Percentiles rank a stretch among this genome's conserved stretches.
phyloP scores from a whole-genome alignment of 2,329 filamentous ascomycete genomes.

The Aureobasidium sp. region DNA sequence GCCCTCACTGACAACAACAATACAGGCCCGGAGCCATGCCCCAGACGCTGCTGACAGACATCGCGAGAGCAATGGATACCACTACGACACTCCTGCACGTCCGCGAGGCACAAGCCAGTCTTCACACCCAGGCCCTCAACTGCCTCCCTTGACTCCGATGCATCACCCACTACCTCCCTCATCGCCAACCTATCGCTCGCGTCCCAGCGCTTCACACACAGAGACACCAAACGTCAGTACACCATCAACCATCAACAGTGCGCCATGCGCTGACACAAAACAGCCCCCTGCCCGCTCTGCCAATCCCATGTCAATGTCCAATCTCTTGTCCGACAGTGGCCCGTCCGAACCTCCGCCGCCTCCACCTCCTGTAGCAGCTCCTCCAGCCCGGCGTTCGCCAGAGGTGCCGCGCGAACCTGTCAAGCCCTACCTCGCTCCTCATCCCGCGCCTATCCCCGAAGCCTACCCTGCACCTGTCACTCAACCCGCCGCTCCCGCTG shows the following conservation, averaged over 20 bases:
- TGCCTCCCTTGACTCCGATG: slow-evolving; percentile 8
- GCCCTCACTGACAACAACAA: slow-evolving; percentile 12
- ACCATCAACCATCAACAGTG: not conserved
- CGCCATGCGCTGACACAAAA: not conserved
- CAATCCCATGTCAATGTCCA: slow-evolving; percentile 93
- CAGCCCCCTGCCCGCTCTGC: slow-evolving; percentile 47
- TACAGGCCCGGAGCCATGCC: slow-evolving; percentile 10
- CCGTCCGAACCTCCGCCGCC: slow-evolving; percentile 10
- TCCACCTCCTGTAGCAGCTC: not conserved
- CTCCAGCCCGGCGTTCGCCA: not conserved
- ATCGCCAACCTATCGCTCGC: slow-evolving; percentile 3
- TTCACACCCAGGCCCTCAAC: slow-evolving; percentile 6
- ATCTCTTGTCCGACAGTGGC: slow-evolving; percentile 72
- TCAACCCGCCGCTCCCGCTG: not conserved
- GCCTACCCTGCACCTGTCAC: not conserved
- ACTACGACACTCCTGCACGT: slow-evolving; percentile 8
- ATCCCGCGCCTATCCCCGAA: not conserved
- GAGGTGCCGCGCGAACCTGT: not conserved
- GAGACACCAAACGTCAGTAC: slow-evolving; percentile 4
- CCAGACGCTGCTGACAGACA: slow-evolving; percentile 15
- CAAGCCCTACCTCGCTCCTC: slow-evolving; percentile 4
- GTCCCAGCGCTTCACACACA: not conserved
- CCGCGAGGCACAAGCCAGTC: slow-evolving; percentile 8
- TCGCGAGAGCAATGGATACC: slow-evolving; percentile 12
- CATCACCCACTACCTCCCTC: slow-evolving; percentile 7